These are phyloP conservation scores for Fusarium sp. DNA, from an alignment of 2,329 filamentous ascomycete genomes.

Conservation along the genomic window DNA sequence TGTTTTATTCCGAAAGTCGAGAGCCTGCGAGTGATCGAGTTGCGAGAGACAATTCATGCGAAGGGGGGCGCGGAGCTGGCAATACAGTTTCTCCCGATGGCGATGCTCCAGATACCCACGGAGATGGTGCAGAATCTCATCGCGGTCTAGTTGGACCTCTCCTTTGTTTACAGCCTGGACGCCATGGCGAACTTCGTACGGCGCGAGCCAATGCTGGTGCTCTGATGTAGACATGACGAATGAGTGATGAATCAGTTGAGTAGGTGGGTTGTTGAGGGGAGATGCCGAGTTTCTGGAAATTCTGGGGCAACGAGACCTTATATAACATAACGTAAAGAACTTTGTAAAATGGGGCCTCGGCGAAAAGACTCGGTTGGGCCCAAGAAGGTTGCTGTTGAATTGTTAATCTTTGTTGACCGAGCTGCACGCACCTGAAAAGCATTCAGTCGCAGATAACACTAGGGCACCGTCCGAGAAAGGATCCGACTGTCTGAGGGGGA, in stretches of 20 bases:
- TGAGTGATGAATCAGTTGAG: background rate
- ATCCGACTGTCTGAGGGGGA: background rate
- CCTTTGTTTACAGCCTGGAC: background rate
- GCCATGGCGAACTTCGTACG: background rate
- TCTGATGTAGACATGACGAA: background rate
- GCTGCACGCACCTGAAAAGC: background rate
- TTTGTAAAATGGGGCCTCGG: background rate
- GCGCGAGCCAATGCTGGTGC: background rate
- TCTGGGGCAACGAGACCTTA: background rate
- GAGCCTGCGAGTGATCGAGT: background rate
- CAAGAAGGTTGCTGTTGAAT: background rate
- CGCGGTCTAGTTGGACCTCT: background rate
- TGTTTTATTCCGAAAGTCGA: conserved; percentile 1
- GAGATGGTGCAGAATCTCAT: conserved; percentile 9
- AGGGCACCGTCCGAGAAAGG: background rate
- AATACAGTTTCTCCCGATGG: background rate
- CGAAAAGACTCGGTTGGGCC: background rate
- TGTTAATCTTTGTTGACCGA: background rate
- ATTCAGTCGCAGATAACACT: background rate
- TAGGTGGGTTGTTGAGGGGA: background rate
- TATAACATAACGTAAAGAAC: background rate
- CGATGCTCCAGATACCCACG: background rate
- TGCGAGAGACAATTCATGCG: background rate
- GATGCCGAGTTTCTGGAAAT: background rate
- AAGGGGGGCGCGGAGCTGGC: background rate